Evolutionary conservation across 1,284 basidiomycete genomes (phyloP), one percentile per base, ranked within the genome.

Genomic region (Wallemia hederae): DNA sequence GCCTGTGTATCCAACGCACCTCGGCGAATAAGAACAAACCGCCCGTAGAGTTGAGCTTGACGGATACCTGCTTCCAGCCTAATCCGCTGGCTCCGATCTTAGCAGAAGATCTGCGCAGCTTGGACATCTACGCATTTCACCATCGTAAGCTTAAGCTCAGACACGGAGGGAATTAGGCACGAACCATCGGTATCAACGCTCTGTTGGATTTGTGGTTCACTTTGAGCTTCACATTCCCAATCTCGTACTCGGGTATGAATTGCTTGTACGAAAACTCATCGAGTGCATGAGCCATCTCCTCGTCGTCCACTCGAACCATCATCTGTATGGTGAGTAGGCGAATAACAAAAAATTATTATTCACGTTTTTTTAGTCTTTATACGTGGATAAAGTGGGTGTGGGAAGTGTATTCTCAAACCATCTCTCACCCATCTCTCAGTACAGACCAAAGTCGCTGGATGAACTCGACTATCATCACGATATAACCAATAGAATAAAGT

Each of bases 401-500:
- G 11, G 22, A 5, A 15, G 11, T n/a, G 11, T 17, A 5, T 49
- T 49, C 19, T 15, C 5, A 15, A 49, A n/a, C 39, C 11, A 15
- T 49, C 19, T 49, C 11, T 17, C n/a, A 11, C 14, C 11, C 19
- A 15, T n/a, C 19, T 5, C n/a, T 17, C 64, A 96, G 83, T 87
- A 87, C 70, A 81, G 92, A 60, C 92, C 92, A 17, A 80, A 81
- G 64, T 77, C 80, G 1, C 78, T 98, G 25, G 80, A 83, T 65
- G 82, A 85, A 61, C 79, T 98, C 56, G 82, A 91, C 69, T 97
- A 98, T 71, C 94, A 98, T 69, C 69, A 76, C 27, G 79, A 78
- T 55, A 80, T 98, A 55, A 86, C 88, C 9, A 75, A 78, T 33
- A 79, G 91, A 27, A 75, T 98, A 28, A 78, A 77, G 64, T 83